phyloP scores from a whole-genome alignment of 176 grass and related monocot genomes.

The Neostapfia colusana region DNA sequence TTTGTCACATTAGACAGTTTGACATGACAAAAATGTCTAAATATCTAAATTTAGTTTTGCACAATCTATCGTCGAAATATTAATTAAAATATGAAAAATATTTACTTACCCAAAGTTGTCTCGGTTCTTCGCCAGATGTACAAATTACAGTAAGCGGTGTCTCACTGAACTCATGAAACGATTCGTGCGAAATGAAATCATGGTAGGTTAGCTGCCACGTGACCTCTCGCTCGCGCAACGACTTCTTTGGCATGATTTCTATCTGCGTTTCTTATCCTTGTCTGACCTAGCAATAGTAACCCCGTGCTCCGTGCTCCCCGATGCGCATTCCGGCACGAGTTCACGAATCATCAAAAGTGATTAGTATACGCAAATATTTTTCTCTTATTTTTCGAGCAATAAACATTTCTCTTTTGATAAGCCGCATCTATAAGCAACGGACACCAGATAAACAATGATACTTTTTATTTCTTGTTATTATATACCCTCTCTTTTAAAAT shows the following conservation, averaged over 20 bases:
- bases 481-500: no score
- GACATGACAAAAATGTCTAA: no score
- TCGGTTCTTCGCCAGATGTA: not conserved
- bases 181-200: slow-evolving; percentile 17
- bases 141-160: not conserved
- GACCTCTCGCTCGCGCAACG: not conserved
- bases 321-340: not conserved
- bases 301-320: not conserved
- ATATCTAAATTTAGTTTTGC: no score
- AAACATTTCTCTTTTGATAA: not conserved
- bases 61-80: no score
- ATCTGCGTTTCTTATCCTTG: not conserved
- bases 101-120: not conserved
- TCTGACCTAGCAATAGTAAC: slow-evolving; percentile 4
- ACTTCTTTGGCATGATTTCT: slow-evolving; percentile 1
- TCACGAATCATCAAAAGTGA: slow-evolving; percentile 1
- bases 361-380: not conserved
- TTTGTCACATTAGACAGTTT: no score
- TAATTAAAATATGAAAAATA: no score
- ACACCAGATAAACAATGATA: not conserved
- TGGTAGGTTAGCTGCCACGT: not conserved
- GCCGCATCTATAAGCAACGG: not conserved
- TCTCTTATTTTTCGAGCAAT: not conserved
- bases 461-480: not conserved
- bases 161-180: slow-evolving; percentile 26